Evolutionary conservation across 305 asterid genomes (phyloP).

Genomic region (Coffea humblotiana): DNA sequence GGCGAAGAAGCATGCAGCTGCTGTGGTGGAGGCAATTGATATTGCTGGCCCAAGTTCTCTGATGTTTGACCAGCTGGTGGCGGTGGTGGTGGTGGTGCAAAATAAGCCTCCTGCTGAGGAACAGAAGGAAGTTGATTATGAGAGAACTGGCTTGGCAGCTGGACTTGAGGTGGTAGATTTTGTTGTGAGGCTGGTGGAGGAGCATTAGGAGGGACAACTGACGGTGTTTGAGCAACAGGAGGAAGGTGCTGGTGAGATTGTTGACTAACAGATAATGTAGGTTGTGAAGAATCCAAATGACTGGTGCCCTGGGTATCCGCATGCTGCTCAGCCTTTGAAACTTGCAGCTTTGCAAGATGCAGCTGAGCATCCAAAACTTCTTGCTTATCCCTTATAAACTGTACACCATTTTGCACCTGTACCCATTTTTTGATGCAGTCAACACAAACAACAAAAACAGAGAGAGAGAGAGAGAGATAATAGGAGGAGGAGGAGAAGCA

Average conservation of each 20-base stretch:
- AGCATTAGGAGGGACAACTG: slow-evolving; percentile 44
- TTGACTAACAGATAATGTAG: slow-evolving; percentile 39
- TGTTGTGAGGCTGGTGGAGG: slow-evolving; percentile 51
- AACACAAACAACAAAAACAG: background rate
- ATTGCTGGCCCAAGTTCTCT: slow-evolving; percentile 49
- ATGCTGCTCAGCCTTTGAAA: slow-evolving; percentile 49
- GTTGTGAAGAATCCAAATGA: slow-evolving; percentile 42
- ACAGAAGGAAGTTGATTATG: slow-evolving; percentile 51
- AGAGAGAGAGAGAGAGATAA: too few species aligned
- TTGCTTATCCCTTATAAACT: slow-evolving; percentile 70
- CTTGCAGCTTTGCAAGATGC: slow-evolving; percentile 61
- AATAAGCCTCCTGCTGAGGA: slow-evolving; percentile 66
- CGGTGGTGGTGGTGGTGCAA: slow-evolving; percentile 41
- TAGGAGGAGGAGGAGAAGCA: background rate
- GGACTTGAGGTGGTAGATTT: slow-evolving; percentile 51
- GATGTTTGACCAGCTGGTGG: slow-evolving; percentile 52
- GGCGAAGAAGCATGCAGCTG: slow-evolving; percentile 29
- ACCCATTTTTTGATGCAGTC: slow-evolving; percentile 13
- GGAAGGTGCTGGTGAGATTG: slow-evolving; percentile 58
- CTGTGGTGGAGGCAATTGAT: slow-evolving; percentile 52
- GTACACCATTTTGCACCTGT: slow-evolving; percentile 79
- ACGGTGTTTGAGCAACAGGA: slow-evolving; percentile 41
- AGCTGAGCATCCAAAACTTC: slow-evolving; percentile 71
- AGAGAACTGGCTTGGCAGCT: slow-evolving; percentile 56
- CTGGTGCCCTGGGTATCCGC: slow-evolving; percentile 42